Conservation (phyloP, 805 yeast species). For the Helenozyma baotianmanensis region DNA sequence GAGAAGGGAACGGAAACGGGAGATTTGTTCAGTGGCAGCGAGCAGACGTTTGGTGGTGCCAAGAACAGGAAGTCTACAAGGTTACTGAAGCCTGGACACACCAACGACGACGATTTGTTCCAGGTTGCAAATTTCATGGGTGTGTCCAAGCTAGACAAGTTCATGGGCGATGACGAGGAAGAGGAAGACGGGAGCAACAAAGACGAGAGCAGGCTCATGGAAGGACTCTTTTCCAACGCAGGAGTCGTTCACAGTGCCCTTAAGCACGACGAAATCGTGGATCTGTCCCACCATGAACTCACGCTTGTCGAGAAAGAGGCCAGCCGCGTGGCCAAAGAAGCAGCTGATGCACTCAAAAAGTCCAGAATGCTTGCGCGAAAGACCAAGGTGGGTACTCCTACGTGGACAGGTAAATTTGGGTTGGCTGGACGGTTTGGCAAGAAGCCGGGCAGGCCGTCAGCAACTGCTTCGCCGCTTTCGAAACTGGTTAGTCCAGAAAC, state of each 20-base stretch:
- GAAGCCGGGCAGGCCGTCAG: no score
- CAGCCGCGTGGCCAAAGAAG: constrained; percentile 48
- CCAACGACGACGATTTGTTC: constrained; percentile 60
- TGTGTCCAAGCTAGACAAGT: constrained; percentile 66
- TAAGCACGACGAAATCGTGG: constrained; percentile 74
- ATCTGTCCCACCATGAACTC: constrained; percentile 48
- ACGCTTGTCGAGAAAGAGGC: constrained; percentile 63
- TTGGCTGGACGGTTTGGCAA: constrained; percentile 58
- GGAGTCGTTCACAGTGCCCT: constrained; percentile 66
- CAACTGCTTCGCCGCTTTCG: neutral
- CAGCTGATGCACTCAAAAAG: constrained; percentile 51
- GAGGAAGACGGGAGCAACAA: constrained; percentile 15
- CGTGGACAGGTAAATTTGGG: constrained; percentile 96
- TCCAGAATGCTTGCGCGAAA: constrained; percentile 52
- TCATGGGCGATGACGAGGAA: constrained; percentile 47
- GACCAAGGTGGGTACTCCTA: constrained; percentile 69
- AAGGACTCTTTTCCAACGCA: constrained; percentile 65
- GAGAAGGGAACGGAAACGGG: constrained; percentile 67
- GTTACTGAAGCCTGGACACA: constrained; percentile 25
- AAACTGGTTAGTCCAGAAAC: constrained; percentile 1
- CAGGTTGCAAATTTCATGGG: constrained; percentile 64
- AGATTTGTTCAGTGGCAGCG: constrained; percentile 51
- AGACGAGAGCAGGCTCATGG: constrained; percentile 62
- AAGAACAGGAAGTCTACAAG: constrained; percentile 30
- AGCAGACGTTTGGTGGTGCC: constrained; percentile 30